phyloP scores from a whole-genome alignment of 2,329 filamentous ascomycete genomes.

The Cryphonectria nitschkei region DNA sequence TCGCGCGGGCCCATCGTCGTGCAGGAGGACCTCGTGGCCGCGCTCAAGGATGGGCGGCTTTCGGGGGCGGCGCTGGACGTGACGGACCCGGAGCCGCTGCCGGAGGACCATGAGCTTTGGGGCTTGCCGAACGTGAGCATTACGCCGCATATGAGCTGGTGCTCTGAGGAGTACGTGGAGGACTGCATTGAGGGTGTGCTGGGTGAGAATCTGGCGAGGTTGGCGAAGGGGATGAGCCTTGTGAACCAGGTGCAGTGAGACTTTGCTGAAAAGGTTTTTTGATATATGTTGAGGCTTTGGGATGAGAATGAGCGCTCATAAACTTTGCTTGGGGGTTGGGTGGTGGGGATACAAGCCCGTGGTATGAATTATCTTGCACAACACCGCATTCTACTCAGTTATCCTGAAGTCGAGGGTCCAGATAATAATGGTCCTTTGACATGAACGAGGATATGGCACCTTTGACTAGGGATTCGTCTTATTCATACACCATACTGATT shows the following conservation, averaged over 20 bases:
- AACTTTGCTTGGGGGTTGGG: too few species aligned
- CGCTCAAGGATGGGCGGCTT: slow-evolving; percentile 20
- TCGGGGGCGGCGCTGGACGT: slow-evolving; percentile 15
- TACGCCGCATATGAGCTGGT: slow-evolving; percentile 23
- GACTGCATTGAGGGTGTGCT: slow-evolving; percentile 8
- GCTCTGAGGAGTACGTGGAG: slow-evolving; percentile 15
- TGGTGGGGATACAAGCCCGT: too few species aligned
- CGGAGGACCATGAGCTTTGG: slow-evolving; percentile 19
- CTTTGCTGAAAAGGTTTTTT: too few species aligned
- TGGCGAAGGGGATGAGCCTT: slow-evolving; percentile 6
- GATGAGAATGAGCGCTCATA: too few species aligned
- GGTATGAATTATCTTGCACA: too few species aligned
- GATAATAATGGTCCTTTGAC: too few species aligned
- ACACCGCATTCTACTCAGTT: too few species aligned
- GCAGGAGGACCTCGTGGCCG: slow-evolving; percentile 18
- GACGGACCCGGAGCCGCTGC: slow-evolving; percentile 20
- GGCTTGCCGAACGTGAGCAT: slow-evolving; percentile 17
- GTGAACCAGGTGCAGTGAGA: slow-evolving; percentile 19
- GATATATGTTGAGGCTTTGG: too few species aligned
- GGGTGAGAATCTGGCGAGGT: slow-evolving; percentile 16
- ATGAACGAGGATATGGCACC: too few species aligned
- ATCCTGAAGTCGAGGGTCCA: too few species aligned
- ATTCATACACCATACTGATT: too few species aligned
- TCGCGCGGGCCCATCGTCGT: slow-evolving; percentile 17
- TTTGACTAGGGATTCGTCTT: too few species aligned